Base-by-base conservation (phyloP, 139 green algal species). In the Chara braunii region DNA sequence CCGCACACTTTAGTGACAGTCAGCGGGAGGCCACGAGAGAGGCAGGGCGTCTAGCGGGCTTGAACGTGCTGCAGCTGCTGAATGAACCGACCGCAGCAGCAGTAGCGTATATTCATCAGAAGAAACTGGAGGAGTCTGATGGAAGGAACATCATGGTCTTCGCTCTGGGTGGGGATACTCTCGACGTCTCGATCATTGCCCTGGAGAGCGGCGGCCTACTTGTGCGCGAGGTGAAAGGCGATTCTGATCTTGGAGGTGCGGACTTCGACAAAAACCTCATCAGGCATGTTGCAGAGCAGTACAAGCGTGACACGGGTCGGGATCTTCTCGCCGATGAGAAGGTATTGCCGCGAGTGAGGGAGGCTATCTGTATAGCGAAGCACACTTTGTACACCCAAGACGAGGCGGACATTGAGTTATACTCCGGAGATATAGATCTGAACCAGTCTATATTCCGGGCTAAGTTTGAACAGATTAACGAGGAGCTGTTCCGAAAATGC, bases 1-100 rank as follows among this genome's bases (percentile, higher is more conserved):
- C 85, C 55, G 92, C 92, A 8, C 96, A 98, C 84, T 98, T 98
- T 85, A 95, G 95, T 68, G 91, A 98, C 8, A 86, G 32, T 61
- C 64, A 18, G 35, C 64, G 48, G 64, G 62, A 22, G 70, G 94
- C 43, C 90, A 90, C 26, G 86, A 89, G 31, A 94, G 94, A 80
- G 95, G 95, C 86, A 18, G 60, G 60, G 5, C 28, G 30, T 35
- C 71, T 78, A 31, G 69, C 69, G 2, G 69, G 69, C 2, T 53
- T 78, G 22, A 37, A 78, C 0, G 58, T 78, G 6, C 37, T 71
- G 2, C 52, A 55, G n/a, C 64, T 78, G 35, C 60, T 78, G 28
- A 78, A 78, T 32, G 69, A 78, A 53, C 69, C 69, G 3, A 72
- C 50, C 22, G 44, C 69, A 8, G 69, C 59, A 1, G 60, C 69